Conservation (phyloP, 148 eudicot genomes). For the Cornus suecica region DNA sequence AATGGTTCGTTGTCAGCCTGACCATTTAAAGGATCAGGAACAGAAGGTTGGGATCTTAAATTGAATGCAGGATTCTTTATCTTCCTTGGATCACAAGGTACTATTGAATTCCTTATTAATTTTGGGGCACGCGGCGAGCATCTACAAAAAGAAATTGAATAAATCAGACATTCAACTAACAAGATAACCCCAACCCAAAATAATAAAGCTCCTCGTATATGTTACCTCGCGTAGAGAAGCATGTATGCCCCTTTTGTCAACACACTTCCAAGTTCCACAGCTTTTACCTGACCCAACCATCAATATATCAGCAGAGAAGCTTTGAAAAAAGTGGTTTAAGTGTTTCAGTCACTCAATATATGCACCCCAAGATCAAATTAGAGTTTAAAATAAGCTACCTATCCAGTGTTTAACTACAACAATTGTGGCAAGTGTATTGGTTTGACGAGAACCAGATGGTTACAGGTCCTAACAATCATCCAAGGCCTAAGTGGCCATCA, state of each 20-base stretch:
- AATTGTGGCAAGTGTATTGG: not conserved
- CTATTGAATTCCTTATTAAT: constrained; percentile 46
- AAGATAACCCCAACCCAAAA: not conserved
- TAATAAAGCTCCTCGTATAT: not conserved
- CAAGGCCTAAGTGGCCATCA: not conserved
- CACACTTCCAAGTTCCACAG: constrained; percentile 65
- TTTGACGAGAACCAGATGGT: not conserved
- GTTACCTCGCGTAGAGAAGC: constrained; percentile 87
- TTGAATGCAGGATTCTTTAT: constrained; percentile 23
- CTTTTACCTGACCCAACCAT: constrained; percentile 49
- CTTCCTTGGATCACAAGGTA: constrained; percentile 42
- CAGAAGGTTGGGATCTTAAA: constrained; percentile 19
- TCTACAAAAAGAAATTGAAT: constrained; percentile 33
- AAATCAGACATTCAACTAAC: not conserved
- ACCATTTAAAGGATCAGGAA: constrained; percentile 4
- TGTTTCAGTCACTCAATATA: not conserved
- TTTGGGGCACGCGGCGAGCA: constrained; percentile 87
- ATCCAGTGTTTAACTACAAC: too few relatives aligned
- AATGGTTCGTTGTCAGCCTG: constrained; percentile 11
- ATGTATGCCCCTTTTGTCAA: constrained; percentile 78
- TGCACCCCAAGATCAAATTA: not conserved
- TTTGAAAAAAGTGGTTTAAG: not conserved
- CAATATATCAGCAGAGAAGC: constrained; percentile 3
- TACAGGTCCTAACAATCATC: not conserved
- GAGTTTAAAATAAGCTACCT: not conserved